phyloP scores from a whole-genome alignment of 495 filamentous ascomycete genomes.

The Podospora bellae-mahoneyi region DNA sequence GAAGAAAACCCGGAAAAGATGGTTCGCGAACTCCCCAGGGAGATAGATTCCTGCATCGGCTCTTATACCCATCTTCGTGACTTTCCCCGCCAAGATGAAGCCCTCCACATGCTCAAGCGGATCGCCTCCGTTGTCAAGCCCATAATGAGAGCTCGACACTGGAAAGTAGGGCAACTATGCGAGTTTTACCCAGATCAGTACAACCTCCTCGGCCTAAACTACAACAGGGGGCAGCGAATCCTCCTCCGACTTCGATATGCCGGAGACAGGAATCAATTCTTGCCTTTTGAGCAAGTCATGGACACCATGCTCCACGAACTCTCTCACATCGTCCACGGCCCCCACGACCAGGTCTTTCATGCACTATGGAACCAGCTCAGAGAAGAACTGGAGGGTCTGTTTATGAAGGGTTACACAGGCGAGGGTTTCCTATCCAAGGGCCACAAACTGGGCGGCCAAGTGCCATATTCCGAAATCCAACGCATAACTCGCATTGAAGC shows the following conservation, averaged over 20 bases:
- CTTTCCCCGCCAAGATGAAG: constrained; percentile 70
- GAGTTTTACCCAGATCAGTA: constrained; percentile 79
- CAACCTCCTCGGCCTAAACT: constrained; percentile 78
- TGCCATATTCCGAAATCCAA: constrained; percentile 72
- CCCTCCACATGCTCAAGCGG: constrained; percentile 76
- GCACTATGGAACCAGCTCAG: constrained; percentile 83
- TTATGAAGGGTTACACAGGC: constrained; percentile 82
- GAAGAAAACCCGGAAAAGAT: background rate
- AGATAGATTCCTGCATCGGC: constrained; percentile 65
- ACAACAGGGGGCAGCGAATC: constrained; percentile 71
- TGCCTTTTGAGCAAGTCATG: constrained; percentile 72
- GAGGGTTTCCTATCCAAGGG: constrained; percentile 83
- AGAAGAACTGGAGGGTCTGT: constrained; percentile 73
- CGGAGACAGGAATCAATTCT: constrained; percentile 70
- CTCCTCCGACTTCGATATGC: constrained; percentile 79
- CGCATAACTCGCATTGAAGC: constrained; percentile 72
- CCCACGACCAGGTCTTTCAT: constrained; percentile 80
- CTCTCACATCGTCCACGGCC: constrained; percentile 78
- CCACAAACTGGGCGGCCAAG: constrained; percentile 59
- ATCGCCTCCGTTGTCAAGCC: constrained; percentile 90
- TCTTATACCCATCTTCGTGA: constrained; percentile 77
- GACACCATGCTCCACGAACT: constrained; percentile 98
- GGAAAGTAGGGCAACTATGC: constrained; percentile 73
- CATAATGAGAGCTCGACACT: constrained; percentile 82
- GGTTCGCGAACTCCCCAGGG: constrained; percentile 37